Conservation (phyloP, 1,139 yeast genomes). For the Debaryomyces sp. region DNA sequence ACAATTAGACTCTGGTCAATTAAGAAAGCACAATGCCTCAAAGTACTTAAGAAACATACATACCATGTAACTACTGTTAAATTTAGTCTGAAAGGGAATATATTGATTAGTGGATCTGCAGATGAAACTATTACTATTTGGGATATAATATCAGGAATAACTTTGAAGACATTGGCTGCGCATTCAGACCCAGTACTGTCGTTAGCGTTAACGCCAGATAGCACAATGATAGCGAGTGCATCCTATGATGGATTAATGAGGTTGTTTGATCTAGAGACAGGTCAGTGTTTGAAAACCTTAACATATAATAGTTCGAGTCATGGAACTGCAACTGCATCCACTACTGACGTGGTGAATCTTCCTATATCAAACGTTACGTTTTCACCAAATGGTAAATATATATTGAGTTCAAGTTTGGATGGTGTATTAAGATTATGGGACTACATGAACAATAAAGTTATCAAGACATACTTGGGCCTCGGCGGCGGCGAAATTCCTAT, state of each 20-base stretch:
- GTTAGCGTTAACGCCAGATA: constrained; percentile 74
- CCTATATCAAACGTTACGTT: constrained; percentile 77
- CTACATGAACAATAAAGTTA: constrained; percentile 73
- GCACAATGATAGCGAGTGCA: constrained; percentile 82
- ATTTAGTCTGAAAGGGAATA: constrained; percentile 75
- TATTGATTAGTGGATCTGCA: constrained; percentile 79
- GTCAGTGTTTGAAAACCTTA: constrained; percentile 88
- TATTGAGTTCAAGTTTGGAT: constrained; percentile 80
- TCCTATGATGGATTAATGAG: constrained; percentile 91
- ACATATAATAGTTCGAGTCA: constrained; percentile 67
- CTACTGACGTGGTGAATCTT: constrained; percentile 48
- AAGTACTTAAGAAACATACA: constrained; percentile 76
- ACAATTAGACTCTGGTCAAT: constrained; percentile 78
- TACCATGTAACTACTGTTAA: constrained; percentile 77
- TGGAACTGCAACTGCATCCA: constrained; percentile 62
- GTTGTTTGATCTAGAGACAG: constrained; percentile 83
- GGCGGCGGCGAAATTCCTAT: constrained; percentile 28
- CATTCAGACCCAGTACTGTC: constrained; percentile 91
- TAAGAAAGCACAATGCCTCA: constrained; percentile 51
- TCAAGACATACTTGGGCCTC: constrained; percentile 65
- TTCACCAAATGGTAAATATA: constrained; percentile 81
- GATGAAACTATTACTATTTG: constrained; percentile 92
- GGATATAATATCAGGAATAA: constrained; percentile 76
- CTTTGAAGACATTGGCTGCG: constrained; percentile 83
- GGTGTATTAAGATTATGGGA: constrained; percentile 83